Percentiles rank a stretch among this genome's conserved stretches.
Conservation (phyloP, 805 yeast genomes). For the Ogataea paraovalis region DNA sequence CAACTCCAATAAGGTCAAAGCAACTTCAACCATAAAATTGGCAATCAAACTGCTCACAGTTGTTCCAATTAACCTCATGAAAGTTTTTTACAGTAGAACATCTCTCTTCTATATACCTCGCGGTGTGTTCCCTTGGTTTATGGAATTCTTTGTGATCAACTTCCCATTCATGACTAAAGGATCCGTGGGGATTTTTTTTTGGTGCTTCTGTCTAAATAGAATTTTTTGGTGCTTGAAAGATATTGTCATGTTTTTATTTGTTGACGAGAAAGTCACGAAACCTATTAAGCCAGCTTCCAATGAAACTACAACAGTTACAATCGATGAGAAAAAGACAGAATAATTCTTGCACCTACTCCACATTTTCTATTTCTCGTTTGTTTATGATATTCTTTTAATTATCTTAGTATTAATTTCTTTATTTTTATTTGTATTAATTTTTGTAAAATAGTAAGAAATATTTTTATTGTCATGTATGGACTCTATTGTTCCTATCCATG, state of each 20-base stretch:
- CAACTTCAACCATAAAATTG: constrained; percentile 33
- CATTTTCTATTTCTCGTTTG: too few species aligned
- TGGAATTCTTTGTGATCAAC: constrained; percentile 47
- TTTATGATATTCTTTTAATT: too few species aligned
- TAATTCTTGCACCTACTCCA: not conserved
- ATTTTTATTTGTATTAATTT: too few species aligned
- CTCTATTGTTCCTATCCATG: not conserved
- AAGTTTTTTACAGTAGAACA: constrained; percentile 49
- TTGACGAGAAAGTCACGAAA: constrained; percentile 5
- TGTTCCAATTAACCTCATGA: constrained; percentile 44
- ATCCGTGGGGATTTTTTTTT: constrained; percentile 53
- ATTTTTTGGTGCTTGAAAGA: constrained; percentile 24
- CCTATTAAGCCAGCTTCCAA: constrained; percentile 3
- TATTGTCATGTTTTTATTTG: constrained; percentile 16
- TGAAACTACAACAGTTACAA: not conserved
- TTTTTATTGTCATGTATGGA: not conserved
- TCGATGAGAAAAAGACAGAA: not conserved
- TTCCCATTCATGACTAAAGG: constrained; percentile 63
- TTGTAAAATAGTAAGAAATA: not conserved
- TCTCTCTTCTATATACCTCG: constrained; percentile 58
- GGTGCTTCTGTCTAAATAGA: constrained; percentile 43
- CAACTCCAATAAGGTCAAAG: constrained; percentile 30
- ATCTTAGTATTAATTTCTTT: too few species aligned
- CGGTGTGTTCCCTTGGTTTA: constrained; percentile 53
- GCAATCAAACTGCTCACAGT: constrained; percentile 38